These are phyloP conservation scores for Oxalis stricta DNA, from an alignment of 441 rosid species.

Conservation along the genomic window DNA sequence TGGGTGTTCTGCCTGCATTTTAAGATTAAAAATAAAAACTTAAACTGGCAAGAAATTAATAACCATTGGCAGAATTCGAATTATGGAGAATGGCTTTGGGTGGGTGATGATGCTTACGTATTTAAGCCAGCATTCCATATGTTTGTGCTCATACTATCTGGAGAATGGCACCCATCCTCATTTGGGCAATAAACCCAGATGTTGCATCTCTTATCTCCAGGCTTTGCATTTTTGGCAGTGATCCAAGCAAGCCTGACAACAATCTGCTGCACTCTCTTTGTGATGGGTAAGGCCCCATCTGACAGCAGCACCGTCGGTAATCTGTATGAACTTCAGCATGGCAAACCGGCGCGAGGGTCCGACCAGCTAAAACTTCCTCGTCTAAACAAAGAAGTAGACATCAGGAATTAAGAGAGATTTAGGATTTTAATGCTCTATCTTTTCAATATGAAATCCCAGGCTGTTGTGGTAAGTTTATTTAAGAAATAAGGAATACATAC, in stretches of 20 bases:
- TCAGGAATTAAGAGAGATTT: conserved; percentile 5
- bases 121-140: conserved; percentile 95
- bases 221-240: conserved; percentile 65
- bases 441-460: no score
- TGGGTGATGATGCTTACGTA: conserved; percentile 36
- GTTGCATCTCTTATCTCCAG: conserved; percentile 77
- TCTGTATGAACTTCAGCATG: conserved; percentile 78
- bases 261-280: conserved; percentile 92
- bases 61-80: background rate
- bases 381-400: conserved; percentile 25
- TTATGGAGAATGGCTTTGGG: background rate
- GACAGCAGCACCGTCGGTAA: conserved; percentile 80
- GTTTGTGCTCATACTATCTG: conserved; percentile 83
- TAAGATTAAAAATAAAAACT: conserved; percentile 1
- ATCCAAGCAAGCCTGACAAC: conserved; percentile 94
- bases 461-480: no score
- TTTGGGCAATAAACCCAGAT: conserved; percentile 92
- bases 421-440: no score
- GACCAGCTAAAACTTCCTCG: conserved; percentile 70
- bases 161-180: conserved; percentile 76
- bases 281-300: conserved; percentile 95
- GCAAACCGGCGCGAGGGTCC: conserved; percentile 71
- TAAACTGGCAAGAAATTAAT: background rate
- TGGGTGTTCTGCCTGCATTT: conserved; percentile 74
- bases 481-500: conserved; percentile 20